Evolutionary conservation across 2,329 filamentous ascomycete species (phyloP).

Genomic region (Fusarium zealandicum): DNA sequence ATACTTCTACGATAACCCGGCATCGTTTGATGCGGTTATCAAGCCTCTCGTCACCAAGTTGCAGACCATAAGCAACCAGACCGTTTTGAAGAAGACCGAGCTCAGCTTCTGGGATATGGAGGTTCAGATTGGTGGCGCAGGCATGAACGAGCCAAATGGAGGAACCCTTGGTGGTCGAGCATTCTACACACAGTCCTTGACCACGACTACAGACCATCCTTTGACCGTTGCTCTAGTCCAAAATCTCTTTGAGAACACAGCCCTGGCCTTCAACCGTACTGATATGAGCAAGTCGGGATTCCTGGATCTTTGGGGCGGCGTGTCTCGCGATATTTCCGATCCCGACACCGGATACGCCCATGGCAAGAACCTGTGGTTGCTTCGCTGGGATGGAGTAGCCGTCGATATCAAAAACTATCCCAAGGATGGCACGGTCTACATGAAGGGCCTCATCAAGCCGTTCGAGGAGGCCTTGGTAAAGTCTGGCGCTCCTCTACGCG

Average conservation of each 20-base stretch:
- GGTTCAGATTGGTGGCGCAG: slow-evolving; percentile 24
- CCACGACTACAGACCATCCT: slow-evolving; percentile 35
- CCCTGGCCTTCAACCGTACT: slow-evolving; percentile 35
- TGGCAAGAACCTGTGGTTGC: slow-evolving; percentile 37
- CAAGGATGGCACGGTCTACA: slow-evolving; percentile 28
- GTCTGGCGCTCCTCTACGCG: slow-evolving; percentile 30
- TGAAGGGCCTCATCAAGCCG: slow-evolving; percentile 34
- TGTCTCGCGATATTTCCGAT: slow-evolving; percentile 33
- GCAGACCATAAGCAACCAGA: slow-evolving; percentile 15
- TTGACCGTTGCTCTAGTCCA: slow-evolving; percentile 31
- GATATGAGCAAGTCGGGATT: slow-evolving; percentile 34
- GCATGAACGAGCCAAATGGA: slow-evolving; percentile 33
- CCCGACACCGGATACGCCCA: slow-evolving; percentile 34
- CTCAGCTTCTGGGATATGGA: slow-evolving; percentile 37
- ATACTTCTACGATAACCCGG: slow-evolving; percentile 40
- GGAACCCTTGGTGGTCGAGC: slow-evolving; percentile 33
- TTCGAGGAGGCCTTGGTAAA: slow-evolving; percentile 33
- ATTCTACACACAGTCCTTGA: slow-evolving; percentile 35
- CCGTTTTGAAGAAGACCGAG: slow-evolving; percentile 25
- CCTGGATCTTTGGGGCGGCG: slow-evolving; percentile 39
- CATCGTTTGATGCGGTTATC: slow-evolving; percentile 27
- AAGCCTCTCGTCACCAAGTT: slow-evolving; percentile 23
- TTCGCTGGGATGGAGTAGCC: slow-evolving; percentile 32
- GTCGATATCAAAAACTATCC: slow-evolving; percentile 24
- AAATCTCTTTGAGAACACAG: slow-evolving; percentile 26